Evolutionary conservation across 768 basidiomycete genomes (phyloP).

Genomic region (Suillus occidentalis): DNA sequence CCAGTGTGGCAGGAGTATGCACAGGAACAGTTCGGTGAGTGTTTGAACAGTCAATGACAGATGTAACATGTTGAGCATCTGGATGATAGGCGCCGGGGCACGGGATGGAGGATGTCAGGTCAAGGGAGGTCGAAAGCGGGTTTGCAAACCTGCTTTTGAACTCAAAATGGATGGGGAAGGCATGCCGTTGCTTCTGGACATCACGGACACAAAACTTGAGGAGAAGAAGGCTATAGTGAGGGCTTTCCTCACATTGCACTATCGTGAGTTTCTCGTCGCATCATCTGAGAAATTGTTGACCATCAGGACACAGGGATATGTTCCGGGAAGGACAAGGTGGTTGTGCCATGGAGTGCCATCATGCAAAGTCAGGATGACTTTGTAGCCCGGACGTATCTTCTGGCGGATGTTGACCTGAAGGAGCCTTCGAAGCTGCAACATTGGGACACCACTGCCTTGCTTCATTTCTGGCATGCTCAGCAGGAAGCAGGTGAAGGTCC

Average conservation of each 20-base stretch:
- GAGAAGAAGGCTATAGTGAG: neutral
- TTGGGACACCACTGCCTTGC: too few species aligned
- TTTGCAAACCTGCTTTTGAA: neutral
- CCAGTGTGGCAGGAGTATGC: neutral
- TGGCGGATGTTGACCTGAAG: too few species aligned
- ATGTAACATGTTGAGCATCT: rapidly evolving
- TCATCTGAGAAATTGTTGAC: too few species aligned
- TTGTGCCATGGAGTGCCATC: too few species aligned
- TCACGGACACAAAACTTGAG: neutral
- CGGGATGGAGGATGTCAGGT: neutral
- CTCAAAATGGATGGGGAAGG: neutral
- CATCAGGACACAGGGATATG: too few species aligned
- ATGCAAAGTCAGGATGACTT: too few species aligned
- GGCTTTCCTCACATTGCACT: neutral
- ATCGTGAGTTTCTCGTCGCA: too few species aligned
- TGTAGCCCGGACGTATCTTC: too few species aligned
- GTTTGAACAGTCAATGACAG: neutral
- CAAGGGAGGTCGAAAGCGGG: neutral
- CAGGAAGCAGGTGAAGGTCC: too few species aligned
- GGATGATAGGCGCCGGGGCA: neutral
- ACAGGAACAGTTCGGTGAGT: neutral
- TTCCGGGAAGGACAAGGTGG: too few species aligned
- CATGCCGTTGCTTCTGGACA: neutral
- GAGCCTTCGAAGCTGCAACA: too few species aligned
- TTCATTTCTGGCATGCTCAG: too few species aligned